Evolutionary conservation across 2,329 filamentous ascomycete species (phyloP), one percentile per base, ranked within the genome.

Genomic region (Sarocladium strictum): DNA sequence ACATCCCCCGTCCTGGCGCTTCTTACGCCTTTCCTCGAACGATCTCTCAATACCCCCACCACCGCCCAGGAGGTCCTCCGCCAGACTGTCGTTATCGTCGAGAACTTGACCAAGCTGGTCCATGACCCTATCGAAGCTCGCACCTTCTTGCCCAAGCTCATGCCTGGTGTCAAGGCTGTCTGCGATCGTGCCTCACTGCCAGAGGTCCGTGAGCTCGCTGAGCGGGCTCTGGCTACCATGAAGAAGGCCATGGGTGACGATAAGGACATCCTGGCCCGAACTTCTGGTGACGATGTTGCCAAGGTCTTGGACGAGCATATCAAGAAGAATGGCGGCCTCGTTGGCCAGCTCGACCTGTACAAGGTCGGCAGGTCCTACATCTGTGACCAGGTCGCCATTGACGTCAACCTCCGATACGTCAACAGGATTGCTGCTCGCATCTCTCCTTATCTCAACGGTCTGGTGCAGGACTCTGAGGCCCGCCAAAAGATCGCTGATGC

Each of bases 21-120:
- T 55, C 81, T 99, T 54, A 99, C 94, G 1, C 94, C 94, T 45
- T 87, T 97, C 62, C 84, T 99, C 26, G 94, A 97, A 75, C 87
- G 94, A 62, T 90, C 92, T 17, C 81, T 99, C 58, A 97, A 97
- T 77, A 93, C 86, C 58, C 94, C 93, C 9, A 83, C 83, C 15
- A 99, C 94, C 3, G 81, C 89, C 3, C 94, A 99, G 70, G 94
- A 99, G 74, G 92, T 97, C 21, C 79, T 97, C 55, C 87, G 94
- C 58, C 93, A 97, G 74, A 96, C 94, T 2, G 91, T 96, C 27
- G 91, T 99, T 54, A 95, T 99, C 53, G 89, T 94, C 19, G 94
- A 99, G 76, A 99, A 99, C 75, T 77, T 99, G 76, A 99, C 94
- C 58, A 97, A 96, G 77, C 84, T 99, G 29, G 94, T 99, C 26